Base-by-base conservation (phyloP, 352 stramenopile genomes). In the Phytophthora quininea region DNA sequence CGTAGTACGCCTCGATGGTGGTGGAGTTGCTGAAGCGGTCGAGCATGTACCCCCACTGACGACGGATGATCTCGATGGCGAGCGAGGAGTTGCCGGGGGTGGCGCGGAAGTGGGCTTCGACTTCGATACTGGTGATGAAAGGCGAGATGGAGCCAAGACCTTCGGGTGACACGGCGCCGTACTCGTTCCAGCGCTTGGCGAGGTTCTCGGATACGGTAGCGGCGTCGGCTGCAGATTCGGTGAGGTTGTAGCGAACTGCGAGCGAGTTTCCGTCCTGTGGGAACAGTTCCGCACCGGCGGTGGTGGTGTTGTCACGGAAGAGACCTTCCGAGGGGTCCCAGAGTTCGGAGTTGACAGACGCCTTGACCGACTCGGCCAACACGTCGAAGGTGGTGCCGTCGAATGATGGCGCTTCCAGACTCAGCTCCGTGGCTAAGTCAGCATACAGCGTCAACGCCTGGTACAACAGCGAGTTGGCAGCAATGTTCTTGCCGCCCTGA, bases 31-130 rank as follows among this genome's bases (percentile, higher is more conserved):
- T 80, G 65, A 78, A 80, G 2, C 9, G 35, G 50, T 67, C 29
- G 19, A 80, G 58, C 73, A 80, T 80, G 64, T 80, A 80, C 6
- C 69, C 58, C 73, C 73, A 80, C 40, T 78, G 69, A 14, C 57
- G 69, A 46, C 73, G 69, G 3, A 75, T 67, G 50, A 80, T 74
- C 38, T 69, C 65, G 3, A 78, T 33, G 24, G 73, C 73, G 3
- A 62, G 47, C 6, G 69, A 67, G 0, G 69, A 60, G 38, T 80
- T 64, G 19, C 67, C 71, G 0, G 67, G 63, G 4, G 56, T 69
- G 15, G 67, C 67, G 7, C 58, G 50, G 2, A 79, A 63, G 30
- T 79, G 71, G 45, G 67, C 71, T 47, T 80, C 73, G 5, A 80
- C 29, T 42, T 80, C 73, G 1, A 68, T 11, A n/a, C 69, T 67